Percentiles rank a stretch among this genome's conserved stretches.
phyloP scores from a whole-genome alignment of 768 basidiomycete species.

The Exsudoporus frostii region DNA sequence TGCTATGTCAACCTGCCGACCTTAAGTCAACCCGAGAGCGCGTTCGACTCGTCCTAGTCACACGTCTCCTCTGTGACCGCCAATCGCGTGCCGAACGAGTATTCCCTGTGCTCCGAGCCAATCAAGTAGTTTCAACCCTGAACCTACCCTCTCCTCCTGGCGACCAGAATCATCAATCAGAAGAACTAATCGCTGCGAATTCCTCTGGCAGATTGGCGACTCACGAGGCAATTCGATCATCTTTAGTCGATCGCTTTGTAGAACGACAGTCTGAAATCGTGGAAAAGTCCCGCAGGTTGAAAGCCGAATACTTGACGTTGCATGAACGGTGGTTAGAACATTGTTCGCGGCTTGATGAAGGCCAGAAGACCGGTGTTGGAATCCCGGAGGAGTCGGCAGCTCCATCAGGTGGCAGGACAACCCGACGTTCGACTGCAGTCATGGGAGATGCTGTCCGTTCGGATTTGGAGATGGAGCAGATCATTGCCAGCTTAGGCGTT shows the following conservation, averaged over 20 bases:
- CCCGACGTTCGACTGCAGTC: conserved; percentile 65
- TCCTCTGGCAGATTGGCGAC: conserved; percentile 34
- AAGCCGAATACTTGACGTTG: conserved; percentile 61
- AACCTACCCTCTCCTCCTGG: conserved; percentile 27
- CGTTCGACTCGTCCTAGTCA: conserved; percentile 59
- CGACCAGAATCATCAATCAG: conserved; percentile 44
- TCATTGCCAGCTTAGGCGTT: conserved; percentile 89
- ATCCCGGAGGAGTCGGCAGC: conserved; percentile 37
- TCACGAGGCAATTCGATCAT: conserved; percentile 42
- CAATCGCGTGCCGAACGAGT: conserved; percentile 63
- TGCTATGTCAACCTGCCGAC: conserved; percentile 14
- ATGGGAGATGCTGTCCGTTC: conserved; percentile 89
- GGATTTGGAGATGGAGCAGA: conserved; percentile 96
- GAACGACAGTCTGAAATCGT: conserved; percentile 47
- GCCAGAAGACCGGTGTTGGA: conserved; percentile 31
- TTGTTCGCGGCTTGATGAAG: conserved; percentile 64
- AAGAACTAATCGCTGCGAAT: conserved; percentile 43
- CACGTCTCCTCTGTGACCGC: conserved; percentile 55
- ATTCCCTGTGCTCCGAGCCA: conserved; percentile 60
- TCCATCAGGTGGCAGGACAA: conserved; percentile 53
- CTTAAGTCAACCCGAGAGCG: conserved; percentile 53
- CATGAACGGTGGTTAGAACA: conserved; percentile 74
- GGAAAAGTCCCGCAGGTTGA: conserved; percentile 55
- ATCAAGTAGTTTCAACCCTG: conserved; percentile 43
- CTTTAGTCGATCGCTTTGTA: conserved; percentile 53